Evolutionary conservation across 805 yeast species (phyloP).

Genomic region (Saturnispora sanitii): DNA sequence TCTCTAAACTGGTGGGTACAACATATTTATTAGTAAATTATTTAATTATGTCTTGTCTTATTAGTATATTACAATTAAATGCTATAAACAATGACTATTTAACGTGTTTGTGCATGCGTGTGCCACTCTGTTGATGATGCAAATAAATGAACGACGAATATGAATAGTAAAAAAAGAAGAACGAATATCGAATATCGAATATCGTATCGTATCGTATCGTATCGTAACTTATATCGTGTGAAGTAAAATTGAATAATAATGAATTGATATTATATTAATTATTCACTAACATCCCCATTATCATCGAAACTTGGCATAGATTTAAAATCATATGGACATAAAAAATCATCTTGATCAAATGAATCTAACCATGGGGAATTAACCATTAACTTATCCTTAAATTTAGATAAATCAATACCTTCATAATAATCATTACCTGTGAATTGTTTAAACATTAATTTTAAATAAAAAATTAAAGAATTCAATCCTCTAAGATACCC

Average conservation of each 20-base stretch:
- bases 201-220: too few relatives aligned
- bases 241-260: not conserved
- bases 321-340: conserved; percentile 20
- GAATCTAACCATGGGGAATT: conserved; percentile 28
- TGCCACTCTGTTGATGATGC: too few relatives aligned
- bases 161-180: too few relatives aligned
- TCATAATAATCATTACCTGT: conserved; percentile 35
- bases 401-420: conserved; percentile 15
- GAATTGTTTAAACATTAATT: conserved; percentile 45
- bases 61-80: too few relatives aligned
- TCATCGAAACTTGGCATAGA: conserved; percentile 17
- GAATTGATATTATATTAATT: not conserved
- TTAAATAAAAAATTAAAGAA: conserved; percentile 62
- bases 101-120: too few relatives aligned
- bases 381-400: conserved; percentile 16
- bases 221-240: too few relatives aligned
- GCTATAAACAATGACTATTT: too few relatives aligned
- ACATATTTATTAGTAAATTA: too few relatives aligned
- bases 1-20: not conserved
- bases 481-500: conserved; percentile 81
- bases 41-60: not conserved
- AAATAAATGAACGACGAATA: too few relatives aligned
- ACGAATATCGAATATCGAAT: too few relatives aligned
- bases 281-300: conserved; percentile 24
- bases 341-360: conserved; percentile 22